A percentile compares a stretch with the other conserved stretches of the same genome.
phyloP scores from a whole-genome alignment of 495 filamentous ascomycete genomes.

The Aspergillus avenaceus region DNA sequence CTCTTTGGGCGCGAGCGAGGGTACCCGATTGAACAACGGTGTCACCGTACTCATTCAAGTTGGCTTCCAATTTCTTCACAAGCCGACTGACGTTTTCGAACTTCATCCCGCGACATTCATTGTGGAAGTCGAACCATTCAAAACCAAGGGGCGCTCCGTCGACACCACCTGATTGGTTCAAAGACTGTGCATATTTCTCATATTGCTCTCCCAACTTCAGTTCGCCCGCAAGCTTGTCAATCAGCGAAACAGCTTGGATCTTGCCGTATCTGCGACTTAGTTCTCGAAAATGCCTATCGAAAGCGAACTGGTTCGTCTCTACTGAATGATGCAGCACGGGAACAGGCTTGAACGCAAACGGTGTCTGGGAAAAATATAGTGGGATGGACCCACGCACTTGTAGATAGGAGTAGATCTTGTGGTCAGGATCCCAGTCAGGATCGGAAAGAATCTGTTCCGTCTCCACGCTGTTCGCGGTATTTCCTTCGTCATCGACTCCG shows the following conservation, averaged over 20 bases:
- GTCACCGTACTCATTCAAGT: constrained; percentile 61
- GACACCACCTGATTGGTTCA: constrained; percentile 60
- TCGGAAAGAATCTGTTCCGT: constrained; percentile 86
- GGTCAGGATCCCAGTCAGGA: constrained; percentile 53
- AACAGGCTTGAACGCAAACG: constrained; percentile 86
- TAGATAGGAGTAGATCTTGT: constrained; percentile 73
- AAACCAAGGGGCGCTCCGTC: constrained; percentile 57
- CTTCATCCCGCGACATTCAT: constrained; percentile 88
- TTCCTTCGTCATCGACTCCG: constrained; percentile 81
- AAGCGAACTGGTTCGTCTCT: constrained; percentile 71
- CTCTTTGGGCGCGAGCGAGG: constrained; percentile 57
- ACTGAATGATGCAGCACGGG: constrained; percentile 74
- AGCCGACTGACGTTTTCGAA: constrained; percentile 88
- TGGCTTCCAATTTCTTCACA: constrained; percentile 61
- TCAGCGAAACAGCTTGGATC: constrained; percentile 74
- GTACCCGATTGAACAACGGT: constrained; percentile 51
- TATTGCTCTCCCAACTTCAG: constrained; percentile 72
- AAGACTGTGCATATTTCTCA: constrained; percentile 53
- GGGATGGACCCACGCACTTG: constrained; percentile 88
- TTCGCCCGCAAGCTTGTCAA: constrained; percentile 83
- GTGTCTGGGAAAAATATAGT: constrained; percentile 87
- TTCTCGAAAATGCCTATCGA: constrained; percentile 71
- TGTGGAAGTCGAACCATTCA: constrained; percentile 97
- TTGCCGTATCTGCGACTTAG: constrained; percentile 64
- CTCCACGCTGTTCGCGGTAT: constrained; percentile 87